Conservation (phyloP, 2,329 filamentous ascomycete genomes). For the Talaromyces sp. region DNA sequence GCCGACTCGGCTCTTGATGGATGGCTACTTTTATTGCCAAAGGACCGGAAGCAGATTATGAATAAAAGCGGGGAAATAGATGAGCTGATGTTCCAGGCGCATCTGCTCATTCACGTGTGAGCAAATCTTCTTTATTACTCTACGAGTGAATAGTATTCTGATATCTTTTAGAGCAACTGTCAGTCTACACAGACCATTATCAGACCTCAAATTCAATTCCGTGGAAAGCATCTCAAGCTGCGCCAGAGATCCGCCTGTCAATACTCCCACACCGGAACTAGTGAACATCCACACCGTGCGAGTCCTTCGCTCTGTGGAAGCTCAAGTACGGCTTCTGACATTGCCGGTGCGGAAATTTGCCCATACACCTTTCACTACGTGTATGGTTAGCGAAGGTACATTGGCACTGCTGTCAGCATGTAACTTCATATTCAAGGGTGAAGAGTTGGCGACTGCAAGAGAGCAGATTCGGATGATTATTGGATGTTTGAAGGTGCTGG, state of each 20-base stretch:
- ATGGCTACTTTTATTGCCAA: conserved; percentile 40
- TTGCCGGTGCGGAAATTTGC: conserved; percentile 34
- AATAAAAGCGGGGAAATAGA: conserved; percentile 26
- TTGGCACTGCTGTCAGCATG: conserved; percentile 36
- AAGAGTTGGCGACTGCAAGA: conserved; percentile 36
- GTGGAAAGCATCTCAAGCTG: conserved; percentile 42
- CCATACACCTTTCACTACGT: conserved; percentile 42
- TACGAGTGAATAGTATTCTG: conserved; percentile 11
- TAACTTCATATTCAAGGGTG: conserved; percentile 32
- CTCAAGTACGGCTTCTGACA: conserved; percentile 39
- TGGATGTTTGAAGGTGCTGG: conserved; percentile 40
- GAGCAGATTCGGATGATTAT: conserved; percentile 44
- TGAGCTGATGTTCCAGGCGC: conserved; percentile 76
- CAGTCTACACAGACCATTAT: conserved; percentile 40
- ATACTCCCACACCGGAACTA: conserved; percentile 20
- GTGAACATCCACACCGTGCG: conserved; percentile 42
- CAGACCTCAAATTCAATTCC: conserved; percentile 38
- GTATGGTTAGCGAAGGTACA: conserved; percentile 42
- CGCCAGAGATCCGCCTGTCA: conserved; percentile 5
- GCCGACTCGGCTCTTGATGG: conserved; percentile 39
- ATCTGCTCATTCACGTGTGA: conserved; percentile 62
- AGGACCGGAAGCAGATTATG: conserved; percentile 34
- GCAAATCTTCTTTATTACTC: conserved; percentile 32
- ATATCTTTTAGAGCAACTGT: conserved; percentile 30
- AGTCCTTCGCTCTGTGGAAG: conserved; percentile 38